Percentiles rank a stretch among this genome's conserved stretches.
These are phyloP conservation scores for Pulicaria dysenterica DNA, from an alignment of 129 eudicot species.

Conservation along the genomic window DNA sequence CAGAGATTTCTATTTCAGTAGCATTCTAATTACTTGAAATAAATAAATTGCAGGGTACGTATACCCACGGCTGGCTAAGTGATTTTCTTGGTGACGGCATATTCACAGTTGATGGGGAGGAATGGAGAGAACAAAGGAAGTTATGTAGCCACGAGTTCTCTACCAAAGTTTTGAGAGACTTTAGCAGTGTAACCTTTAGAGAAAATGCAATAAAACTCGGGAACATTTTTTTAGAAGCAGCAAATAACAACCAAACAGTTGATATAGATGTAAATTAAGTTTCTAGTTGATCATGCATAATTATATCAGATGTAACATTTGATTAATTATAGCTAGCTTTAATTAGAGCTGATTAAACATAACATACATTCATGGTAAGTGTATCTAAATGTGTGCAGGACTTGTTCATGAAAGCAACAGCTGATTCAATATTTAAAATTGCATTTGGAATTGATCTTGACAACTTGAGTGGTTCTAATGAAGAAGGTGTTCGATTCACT, in stretches of 20 bases:
- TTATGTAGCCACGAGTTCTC: conserved; percentile 65
- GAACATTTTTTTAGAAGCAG: conserved; percentile 44
- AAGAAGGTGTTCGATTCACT: conserved; percentile 51
- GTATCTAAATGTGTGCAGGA: conserved; percentile 31
- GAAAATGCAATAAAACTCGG: conserved; percentile 53
- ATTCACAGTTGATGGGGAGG: conserved; percentile 72
- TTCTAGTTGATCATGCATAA: too few relatives aligned
- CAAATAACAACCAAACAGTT: conserved; percentile 32
- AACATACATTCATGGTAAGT: neutral
- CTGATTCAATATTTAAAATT: conserved; percentile 66
- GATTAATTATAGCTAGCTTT: neutral
- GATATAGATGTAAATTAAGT: conserved; percentile 52
- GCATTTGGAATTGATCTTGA: conserved; percentile 65
- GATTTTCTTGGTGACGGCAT: conserved; percentile 69
- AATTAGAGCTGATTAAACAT: too few relatives aligned
- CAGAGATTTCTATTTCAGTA: too few relatives aligned
- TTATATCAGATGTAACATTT: too few relatives aligned
- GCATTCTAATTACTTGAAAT: neutral
- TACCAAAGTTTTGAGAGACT: conserved; percentile 56
- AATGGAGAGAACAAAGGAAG: conserved; percentile 67
- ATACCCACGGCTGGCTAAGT: conserved; percentile 34
- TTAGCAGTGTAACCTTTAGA: conserved; percentile 46
- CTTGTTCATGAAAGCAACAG: conserved; percentile 62
- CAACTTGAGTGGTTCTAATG: conserved; percentile 60
- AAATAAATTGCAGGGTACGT: conserved; percentile 42